Base-by-base conservation (phyloP, 2,329 filamentous ascomycete genomes). In the Aspergillus sp. region DNA sequence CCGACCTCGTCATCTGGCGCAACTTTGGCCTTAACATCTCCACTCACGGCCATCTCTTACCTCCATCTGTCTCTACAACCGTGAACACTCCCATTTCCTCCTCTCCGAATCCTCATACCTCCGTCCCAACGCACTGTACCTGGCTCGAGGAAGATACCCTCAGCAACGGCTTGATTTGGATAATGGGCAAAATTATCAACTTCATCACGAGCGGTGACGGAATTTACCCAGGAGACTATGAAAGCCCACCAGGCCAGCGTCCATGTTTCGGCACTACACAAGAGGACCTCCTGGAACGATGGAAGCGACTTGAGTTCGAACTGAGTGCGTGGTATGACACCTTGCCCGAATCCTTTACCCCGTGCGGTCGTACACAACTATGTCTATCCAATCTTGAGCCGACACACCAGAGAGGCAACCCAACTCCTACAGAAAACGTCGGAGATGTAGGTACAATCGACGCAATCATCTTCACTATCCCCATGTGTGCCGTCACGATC, bases 401-500 rank as follows among this genome's bases (percentile, higher is more conserved):
- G 47, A 17, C 23, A 19, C 10, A 15, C 7, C 15, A 28, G 15
- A 15, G 0, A 9, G 10, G 10, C 10, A 12, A 9, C 23, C 47
- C 13, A 5, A 45, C 2, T 0, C 38, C n/a, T 15, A 36, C 32
- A 15, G 32, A 13, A 5, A 13, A 3, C 5, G 32, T 13, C 32
- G 12, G 12, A 36, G 32, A 36, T 36, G 32, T 13, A 36, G 32
- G 2, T 13, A 36, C 32, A 13, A 36, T 55, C 0, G 36, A 43
- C 6, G 32, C 32, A 2, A 30, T 45, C 8, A 4, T 17, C 32
- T 55, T 55, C 21, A 43, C 17, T 0, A 19, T 85, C 0, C 82
- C 85, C 0, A 82, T 87, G 76, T 87, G 84, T 70, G 84, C 83
- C 0, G 83, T 84, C 3, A 84, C 84, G 0, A 85, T 87, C 79